Evolutionary conservation across 345 rosid species (phyloP).

Genomic region (Eucalyptus decipiens): DNA sequence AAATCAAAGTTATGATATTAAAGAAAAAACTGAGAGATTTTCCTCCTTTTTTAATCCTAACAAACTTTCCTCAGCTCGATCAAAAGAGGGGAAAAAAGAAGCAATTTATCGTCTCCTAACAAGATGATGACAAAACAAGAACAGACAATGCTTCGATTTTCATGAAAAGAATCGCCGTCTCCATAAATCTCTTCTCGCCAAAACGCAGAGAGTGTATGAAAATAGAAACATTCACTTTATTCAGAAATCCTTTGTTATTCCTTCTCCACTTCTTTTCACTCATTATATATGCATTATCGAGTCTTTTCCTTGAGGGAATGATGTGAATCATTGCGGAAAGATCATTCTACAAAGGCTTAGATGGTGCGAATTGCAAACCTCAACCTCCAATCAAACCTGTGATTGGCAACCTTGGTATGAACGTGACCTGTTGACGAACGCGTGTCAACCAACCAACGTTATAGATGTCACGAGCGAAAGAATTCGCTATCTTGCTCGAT

Average conservation of each 20-base stretch:
- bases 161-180: not conserved
- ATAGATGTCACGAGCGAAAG: no score
- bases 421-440: no score
- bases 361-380: no score
- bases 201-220: not conserved
- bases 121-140: not conserved
- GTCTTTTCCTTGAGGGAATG: not conserved
- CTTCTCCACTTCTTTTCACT: not conserved
- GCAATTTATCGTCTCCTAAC: not conserved
- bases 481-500: no score
- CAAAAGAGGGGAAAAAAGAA: not conserved
- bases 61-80: not conserved
- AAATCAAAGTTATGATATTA: not conserved
- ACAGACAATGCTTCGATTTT: not conserved
- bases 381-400: no score
- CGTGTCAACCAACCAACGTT: no score
- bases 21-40: not conserved
- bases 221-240: not conserved
- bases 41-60: not conserved
- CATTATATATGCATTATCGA: not conserved
- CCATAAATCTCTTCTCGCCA: not conserved
- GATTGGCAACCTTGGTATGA: no score
- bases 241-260: no score
- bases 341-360: no score
- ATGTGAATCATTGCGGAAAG: no score